A percentile compares a stretch with the other conserved stretches of the same genome.
Evolutionary conservation across 371 early-diverging fungal genomes (phyloP).

Genomic region (Mucor plumbeus): DNA sequence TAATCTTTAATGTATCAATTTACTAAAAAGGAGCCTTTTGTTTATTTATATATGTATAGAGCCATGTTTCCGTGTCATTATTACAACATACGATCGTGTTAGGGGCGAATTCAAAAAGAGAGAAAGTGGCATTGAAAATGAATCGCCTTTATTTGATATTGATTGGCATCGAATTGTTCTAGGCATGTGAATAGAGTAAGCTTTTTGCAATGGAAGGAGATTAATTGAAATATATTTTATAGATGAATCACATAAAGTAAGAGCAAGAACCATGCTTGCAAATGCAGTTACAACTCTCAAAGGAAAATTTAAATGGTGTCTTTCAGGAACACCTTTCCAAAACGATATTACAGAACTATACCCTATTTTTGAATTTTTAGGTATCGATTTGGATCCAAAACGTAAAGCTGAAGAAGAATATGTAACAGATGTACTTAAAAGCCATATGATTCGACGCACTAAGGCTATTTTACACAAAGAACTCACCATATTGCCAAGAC

Average conservation of each 20-base stretch:
- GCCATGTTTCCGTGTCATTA: slow-evolving; percentile 43
- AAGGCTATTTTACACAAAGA: slow-evolving; percentile 27
- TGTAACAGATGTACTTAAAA: slow-evolving; percentile 32
- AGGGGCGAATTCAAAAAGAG: slow-evolving; percentile 38
- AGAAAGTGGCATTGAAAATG: not conserved
- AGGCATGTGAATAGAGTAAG: slow-evolving; percentile 21
- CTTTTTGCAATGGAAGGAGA: not conserved
- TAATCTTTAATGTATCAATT: too few species aligned
- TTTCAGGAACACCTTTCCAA: slow-evolving; percentile 85
- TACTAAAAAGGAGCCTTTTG: too few species aligned
- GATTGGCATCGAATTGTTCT: slow-evolving; percentile 58
- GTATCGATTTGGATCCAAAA: slow-evolving; percentile 27
- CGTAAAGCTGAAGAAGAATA: slow-evolving; percentile 35
- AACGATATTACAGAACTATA: slow-evolving; percentile 45
- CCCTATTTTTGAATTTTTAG: slow-evolving; percentile 45
- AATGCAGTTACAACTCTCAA: slow-evolving; percentile 32
- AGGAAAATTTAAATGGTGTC: slow-evolving; percentile 72
- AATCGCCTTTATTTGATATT: slow-evolving; percentile 42
- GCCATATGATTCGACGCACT: slow-evolving; percentile 48
- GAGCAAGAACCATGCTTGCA: slow-evolving; percentile 34
- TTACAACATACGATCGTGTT: slow-evolving; percentile 48
- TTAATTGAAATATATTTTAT: slow-evolving; percentile 19
- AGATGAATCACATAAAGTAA: slow-evolving; percentile 90
- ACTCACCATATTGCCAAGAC: slow-evolving; percentile 39
- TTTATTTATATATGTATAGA: too few species aligned